phyloP scores from a whole-genome alignment of 2,329 filamentous ascomycete genomes.

The Arthrobotrys sphaeroides region DNA sequence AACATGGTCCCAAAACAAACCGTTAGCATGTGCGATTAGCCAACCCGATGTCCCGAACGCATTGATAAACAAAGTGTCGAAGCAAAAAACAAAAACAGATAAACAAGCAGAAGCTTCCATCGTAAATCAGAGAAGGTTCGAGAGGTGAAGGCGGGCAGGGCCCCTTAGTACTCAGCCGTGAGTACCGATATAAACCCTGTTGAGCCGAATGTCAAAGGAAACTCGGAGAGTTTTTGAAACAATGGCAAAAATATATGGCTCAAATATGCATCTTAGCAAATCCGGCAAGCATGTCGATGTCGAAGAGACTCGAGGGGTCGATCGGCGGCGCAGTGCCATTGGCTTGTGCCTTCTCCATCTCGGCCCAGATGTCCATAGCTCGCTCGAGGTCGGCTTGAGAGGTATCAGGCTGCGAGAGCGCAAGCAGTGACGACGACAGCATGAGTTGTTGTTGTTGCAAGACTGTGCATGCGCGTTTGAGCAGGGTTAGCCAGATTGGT shows the following conservation, averaged over 20 bases:
- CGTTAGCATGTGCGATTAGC: background rate
- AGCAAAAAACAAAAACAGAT: background rate
- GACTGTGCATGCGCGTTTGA: background rate
- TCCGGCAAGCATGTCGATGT: background rate
- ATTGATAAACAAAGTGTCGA: slow-evolving; percentile 2
- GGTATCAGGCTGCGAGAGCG: background rate
- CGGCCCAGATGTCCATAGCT: slow-evolving; percentile 2
- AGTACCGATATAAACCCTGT: background rate
- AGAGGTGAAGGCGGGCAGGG: background rate
- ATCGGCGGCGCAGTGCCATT: slow-evolving; percentile 2
- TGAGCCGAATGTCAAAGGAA: background rate
- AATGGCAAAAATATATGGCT: background rate
- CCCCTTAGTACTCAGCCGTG: background rate
- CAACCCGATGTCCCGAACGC: background rate
- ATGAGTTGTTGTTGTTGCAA: slow-evolving; percentile 13
- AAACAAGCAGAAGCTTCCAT: background rate
- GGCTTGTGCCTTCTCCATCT: background rate
- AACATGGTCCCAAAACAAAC: slow-evolving; percentile 2
- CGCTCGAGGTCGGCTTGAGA: background rate
- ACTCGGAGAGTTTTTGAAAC: background rate
- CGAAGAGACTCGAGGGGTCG: background rate
- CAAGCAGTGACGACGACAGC: background rate
- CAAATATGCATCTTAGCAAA: background rate
- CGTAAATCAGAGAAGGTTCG: background rate
- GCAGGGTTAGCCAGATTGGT: slow-evolving; percentile 1